These are phyloP conservation scores for Fraxinus xanthoxyloides DNA, from an alignment of 305 asterid genomes.

Conservation along the genomic window DNA sequence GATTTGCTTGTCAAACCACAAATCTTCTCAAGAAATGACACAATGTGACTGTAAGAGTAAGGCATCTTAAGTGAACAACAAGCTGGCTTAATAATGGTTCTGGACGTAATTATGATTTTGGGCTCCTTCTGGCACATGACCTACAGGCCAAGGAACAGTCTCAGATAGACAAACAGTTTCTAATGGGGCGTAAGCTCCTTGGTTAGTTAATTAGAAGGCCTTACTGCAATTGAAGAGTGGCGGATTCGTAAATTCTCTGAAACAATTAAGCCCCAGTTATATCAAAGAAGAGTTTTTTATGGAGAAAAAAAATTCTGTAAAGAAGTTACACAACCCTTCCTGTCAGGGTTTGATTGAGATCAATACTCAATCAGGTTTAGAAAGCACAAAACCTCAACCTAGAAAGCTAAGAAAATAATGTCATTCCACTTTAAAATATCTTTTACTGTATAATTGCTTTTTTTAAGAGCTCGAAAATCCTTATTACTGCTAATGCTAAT, in stretches of 20 bases:
- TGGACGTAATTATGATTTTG: neutral
- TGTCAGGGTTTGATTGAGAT: neutral
- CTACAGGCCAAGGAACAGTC: neutral
- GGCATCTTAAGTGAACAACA: neutral
- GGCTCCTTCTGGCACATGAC: neutral
- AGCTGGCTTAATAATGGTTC: slow-evolving; percentile 7
- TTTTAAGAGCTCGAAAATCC: neutral
- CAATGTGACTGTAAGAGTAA: neutral
- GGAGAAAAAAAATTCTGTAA: neutral
- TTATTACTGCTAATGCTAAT: neutral
- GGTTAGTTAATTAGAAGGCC: neutral
- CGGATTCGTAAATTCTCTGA: neutral
- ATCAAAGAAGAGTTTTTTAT: neutral
- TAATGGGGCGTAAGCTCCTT: neutral
- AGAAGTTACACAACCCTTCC: neutral
- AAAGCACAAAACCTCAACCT: neutral
- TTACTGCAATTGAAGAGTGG: neutral
- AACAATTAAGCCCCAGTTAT: neutral
- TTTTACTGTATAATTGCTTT: neutral
- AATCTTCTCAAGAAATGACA: neutral
- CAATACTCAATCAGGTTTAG: neutral
- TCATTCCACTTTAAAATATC: neutral
- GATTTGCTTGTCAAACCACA: neutral
- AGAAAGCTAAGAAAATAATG: neutral
- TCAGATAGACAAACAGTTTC: neutral